phyloP scores from a whole-genome alignment of 139 green algal genomes.

The Nannochloris sp. region DNA sequence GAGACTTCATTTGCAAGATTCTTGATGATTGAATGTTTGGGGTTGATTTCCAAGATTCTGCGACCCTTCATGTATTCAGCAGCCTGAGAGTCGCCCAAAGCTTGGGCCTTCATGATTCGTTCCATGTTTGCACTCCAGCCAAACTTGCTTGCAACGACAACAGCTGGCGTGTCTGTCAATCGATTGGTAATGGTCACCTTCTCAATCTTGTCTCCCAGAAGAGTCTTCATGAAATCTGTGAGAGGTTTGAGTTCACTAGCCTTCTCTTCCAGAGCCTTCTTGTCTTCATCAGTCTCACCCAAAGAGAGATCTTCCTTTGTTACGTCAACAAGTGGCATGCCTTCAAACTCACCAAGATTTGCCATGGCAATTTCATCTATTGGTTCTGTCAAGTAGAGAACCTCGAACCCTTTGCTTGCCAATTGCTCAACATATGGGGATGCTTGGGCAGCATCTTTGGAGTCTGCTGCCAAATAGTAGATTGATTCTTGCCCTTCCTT shows the following conservation, averaged over 20 bases:
- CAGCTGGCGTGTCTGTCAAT: slow-evolving; percentile 80
- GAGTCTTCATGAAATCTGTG: slow-evolving; percentile 78
- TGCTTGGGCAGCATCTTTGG: slow-evolving; percentile 9
- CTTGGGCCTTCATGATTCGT: slow-evolving; percentile 77
- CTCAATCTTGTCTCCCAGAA: slow-evolving; percentile 57
- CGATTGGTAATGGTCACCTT: slow-evolving; percentile 71
- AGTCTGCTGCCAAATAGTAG: slow-evolving; percentile 81
- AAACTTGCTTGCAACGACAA: slow-evolving; percentile 94
- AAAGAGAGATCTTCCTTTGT: slow-evolving; percentile 85
- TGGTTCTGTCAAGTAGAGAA: slow-evolving; percentile 91
- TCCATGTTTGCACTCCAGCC: slow-evolving; percentile 99
- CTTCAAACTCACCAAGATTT: slow-evolving; percentile 77
- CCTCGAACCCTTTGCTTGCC: slow-evolving; percentile 48
- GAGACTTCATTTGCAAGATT: slow-evolving; percentile 32
- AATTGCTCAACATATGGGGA: slow-evolving; percentile 28
- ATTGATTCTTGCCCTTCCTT: slow-evolving; percentile 87
- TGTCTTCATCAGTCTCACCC: slow-evolving; percentile 40
- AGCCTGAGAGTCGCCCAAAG: slow-evolving; percentile 80
- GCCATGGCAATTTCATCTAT: slow-evolving; percentile 89
- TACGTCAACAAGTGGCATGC: slow-evolving; percentile 84
- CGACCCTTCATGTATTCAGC: slow-evolving; percentile 95
- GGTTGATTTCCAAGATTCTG: slow-evolving; percentile 97
- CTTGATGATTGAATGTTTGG: slow-evolving; percentile 71
- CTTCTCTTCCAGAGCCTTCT: slow-evolving; percentile 41
- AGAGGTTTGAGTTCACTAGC: slow-evolving; percentile 58